Conservation (phyloP, 2,329 filamentous ascomycete genomes). For the Exophiala sp. region DNA sequence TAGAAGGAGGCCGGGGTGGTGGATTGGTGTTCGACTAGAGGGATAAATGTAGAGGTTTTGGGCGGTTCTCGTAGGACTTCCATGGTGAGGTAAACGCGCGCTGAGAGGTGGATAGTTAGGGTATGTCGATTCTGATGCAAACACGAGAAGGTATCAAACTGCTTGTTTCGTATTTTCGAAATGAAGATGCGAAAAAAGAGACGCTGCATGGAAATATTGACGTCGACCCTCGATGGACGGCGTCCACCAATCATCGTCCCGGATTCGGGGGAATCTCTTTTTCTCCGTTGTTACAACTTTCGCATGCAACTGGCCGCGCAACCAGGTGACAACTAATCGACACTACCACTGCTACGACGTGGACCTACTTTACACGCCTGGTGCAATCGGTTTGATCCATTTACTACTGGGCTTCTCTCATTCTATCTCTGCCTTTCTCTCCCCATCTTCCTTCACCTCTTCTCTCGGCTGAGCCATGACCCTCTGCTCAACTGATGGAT, state of each 20-base stretch:
- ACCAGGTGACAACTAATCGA: background rate
- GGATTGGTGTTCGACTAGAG: conserved; percentile 44
- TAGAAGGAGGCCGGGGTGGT: conserved; percentile 46
- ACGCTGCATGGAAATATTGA: too few species aligned
- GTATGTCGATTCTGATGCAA: too few species aligned
- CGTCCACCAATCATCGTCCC: too few species aligned
- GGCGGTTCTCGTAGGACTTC: conserved; percentile 39
- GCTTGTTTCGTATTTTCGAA: too few species aligned
- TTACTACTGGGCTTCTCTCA: too few species aligned
- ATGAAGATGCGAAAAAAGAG: too few species aligned
- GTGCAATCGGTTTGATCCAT: too few species aligned
- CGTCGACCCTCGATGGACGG: too few species aligned
- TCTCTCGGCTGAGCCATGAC: background rate
- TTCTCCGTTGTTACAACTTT: background rate
- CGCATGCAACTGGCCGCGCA: background rate
- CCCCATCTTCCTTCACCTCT: background rate
- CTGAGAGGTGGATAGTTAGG: too few species aligned
- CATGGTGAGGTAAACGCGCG: conserved; percentile 32
- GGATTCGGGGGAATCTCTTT: background rate
- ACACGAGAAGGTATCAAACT: too few species aligned
- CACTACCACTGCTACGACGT: background rate
- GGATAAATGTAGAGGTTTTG: conserved; percentile 38
- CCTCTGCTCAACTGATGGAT: conserved; percentile 15
- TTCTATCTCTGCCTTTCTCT: background rate
- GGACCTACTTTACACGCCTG: too few species aligned